A percentile compares a stretch with the other conserved stretches of the same genome.
phyloP scores from a whole-genome alignment of 179 eudicot species.

The Heliamphora pulchella region DNA sequence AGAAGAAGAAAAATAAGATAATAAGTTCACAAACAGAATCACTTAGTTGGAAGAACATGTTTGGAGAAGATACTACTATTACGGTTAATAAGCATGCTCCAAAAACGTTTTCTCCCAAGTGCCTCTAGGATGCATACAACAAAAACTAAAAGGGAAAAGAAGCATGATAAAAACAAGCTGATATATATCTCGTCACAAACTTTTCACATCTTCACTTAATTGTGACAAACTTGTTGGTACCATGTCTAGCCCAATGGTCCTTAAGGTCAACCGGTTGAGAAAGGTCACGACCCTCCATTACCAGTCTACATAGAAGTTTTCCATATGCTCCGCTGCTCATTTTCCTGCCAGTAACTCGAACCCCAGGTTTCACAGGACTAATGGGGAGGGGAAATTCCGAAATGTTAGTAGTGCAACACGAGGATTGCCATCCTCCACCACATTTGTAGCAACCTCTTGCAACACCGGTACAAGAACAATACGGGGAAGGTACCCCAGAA shows the following conservation, averaged over 20 bases:
- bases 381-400: conserved; percentile 64
- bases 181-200: neutral
- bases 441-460: conserved; percentile 51
- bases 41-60: neutral
- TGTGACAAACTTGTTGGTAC: conserved; percentile 60
- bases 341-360: conserved; percentile 51
- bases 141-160: neutral
- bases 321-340: conserved; percentile 61
- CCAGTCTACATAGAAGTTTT: conserved; percentile 47
- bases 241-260: conserved; percentile 68
- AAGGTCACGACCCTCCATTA: conserved; percentile 50
- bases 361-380: conserved; percentile 43
- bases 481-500: conserved; percentile 41
- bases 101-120: neutral
- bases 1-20: neutral
- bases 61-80: neutral
- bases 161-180: neutral
- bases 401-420: conserved; percentile 53
- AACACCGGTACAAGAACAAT: conserved; percentile 65
- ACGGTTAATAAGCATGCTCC: neutral
- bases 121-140: neutral
- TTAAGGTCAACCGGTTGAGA: conserved; percentile 51
- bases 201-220: conserved; percentile 25
- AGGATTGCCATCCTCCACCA: conserved; percentile 79
- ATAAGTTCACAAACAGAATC: neutral